These are phyloP conservation scores for Drechslerella dactyloides DNA, from an alignment of 2,329 filamentous ascomycete species.

Conservation along the genomic window DNA sequence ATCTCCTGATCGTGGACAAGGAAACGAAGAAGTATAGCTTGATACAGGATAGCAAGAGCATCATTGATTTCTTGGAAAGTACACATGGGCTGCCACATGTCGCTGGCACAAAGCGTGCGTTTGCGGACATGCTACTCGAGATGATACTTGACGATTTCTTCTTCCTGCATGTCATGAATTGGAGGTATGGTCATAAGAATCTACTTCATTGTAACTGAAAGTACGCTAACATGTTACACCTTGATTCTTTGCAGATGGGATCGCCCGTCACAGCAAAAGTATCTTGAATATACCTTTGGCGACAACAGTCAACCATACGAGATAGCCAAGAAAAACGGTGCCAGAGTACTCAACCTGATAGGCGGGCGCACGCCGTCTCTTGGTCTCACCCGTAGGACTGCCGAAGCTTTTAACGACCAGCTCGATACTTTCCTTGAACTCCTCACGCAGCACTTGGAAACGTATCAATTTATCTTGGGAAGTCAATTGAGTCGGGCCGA, in stretches of 20 bases:
- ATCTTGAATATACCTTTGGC: conserved; percentile 44
- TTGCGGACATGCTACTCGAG: conserved; percentile 38
- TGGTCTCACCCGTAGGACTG: conserved; percentile 28
- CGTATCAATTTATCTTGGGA: conserved; percentile 36
- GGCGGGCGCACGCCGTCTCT: conserved; percentile 12
- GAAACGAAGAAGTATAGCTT: conserved; percentile 27
- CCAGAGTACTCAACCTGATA: conserved; percentile 11
- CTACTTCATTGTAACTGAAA: background rate
- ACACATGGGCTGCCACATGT: conserved; percentile 18
- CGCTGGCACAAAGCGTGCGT: conserved; percentile 22
- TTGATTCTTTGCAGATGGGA: conserved; percentile 18
- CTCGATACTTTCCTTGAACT: conserved; percentile 20
- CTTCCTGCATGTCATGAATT: conserved; percentile 32
- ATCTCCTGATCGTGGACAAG: conserved; percentile 35
- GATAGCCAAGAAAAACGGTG: conserved; percentile 9
- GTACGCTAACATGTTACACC: background rate
- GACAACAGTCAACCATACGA: conserved; percentile 22
- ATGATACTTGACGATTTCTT: conserved; percentile 43
- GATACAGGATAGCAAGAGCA: conserved; percentile 36
- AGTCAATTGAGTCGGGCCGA: conserved; percentile 27
- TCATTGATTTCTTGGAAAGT: conserved; percentile 30
- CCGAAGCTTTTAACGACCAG: conserved; percentile 20
- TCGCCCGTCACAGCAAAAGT: conserved; percentile 23
- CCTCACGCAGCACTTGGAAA: conserved; percentile 36
- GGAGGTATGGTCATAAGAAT: conserved; percentile 18